Conservation (phyloP, 2,329 filamentous ascomycete genomes). For the Dothidotthia symphoricarpi region DNA sequence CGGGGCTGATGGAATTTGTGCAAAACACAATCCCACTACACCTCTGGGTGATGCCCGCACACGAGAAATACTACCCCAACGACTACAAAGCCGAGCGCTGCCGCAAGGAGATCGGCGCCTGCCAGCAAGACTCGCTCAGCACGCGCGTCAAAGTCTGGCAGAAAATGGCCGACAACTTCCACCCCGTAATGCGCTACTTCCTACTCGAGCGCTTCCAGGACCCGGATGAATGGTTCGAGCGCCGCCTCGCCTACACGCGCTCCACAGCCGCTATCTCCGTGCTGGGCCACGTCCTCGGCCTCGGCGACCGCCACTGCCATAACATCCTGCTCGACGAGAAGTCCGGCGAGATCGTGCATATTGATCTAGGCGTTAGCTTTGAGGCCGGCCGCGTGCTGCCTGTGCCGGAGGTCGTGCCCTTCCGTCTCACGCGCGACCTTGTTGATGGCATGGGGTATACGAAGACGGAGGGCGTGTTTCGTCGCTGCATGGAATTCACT, state of each 20-base stretch:
- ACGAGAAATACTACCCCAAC: conserved; percentile 79
- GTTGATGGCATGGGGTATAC: conserved; percentile 97
- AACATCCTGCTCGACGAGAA: conserved; percentile 91
- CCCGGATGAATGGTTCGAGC: conserved; percentile 93
- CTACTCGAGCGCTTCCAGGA: conserved; percentile 94
- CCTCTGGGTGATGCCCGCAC: conserved; percentile 87
- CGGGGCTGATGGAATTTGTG: conserved; percentile 96
- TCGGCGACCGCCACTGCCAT: conserved; percentile 93
- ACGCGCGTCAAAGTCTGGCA: conserved; percentile 72
- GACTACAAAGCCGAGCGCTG: conserved; percentile 76
- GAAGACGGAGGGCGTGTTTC: conserved; percentile 91
- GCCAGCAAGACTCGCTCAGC: conserved; percentile 67
- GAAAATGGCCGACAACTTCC: conserved; percentile 76
- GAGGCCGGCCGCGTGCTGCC: conserved; percentile 94
- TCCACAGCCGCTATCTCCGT: conserved; percentile 95
- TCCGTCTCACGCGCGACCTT: conserved; percentile 88
- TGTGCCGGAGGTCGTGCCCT: conserved; percentile 92
- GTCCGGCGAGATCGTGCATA: conserved; percentile 92
- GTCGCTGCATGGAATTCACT: conserved; percentile 97
- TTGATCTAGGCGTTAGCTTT: conserved; percentile 94
- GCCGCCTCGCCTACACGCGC: conserved; percentile 84
- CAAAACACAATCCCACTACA: conserved; percentile 88
- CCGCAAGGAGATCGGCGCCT: conserved; percentile 74
- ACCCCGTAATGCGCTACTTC: conserved; percentile 93
- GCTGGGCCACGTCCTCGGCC: conserved; percentile 84